Evolutionary conservation across 495 filamentous ascomycete species (phyloP).

Genomic region (Cercophora scortea): DNA sequence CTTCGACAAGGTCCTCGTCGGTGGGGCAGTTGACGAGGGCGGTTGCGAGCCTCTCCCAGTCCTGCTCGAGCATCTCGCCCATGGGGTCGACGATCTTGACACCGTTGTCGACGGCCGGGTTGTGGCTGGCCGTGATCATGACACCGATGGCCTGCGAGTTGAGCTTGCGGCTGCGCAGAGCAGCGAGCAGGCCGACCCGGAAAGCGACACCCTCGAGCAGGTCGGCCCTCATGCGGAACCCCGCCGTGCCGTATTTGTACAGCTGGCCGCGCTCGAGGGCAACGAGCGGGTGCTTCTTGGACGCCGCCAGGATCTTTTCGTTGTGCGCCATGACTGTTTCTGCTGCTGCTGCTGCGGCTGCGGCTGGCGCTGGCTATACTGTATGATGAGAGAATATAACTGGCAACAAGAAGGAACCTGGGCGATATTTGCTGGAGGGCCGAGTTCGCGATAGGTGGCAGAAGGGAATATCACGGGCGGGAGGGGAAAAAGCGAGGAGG

Average conservation of each 20-base stretch:
- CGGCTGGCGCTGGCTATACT: too few relatives aligned
- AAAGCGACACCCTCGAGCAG: constrained; percentile 86
- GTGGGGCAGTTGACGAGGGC: constrained; percentile 73
- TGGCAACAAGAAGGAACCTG: background rate
- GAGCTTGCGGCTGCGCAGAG: constrained; percentile 83
- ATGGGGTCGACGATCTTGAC: constrained; percentile 97
- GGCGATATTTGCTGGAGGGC: too few relatives aligned
- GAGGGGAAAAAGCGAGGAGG: too few relatives aligned
- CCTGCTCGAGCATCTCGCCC: constrained; percentile 93
- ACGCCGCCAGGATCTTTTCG: constrained; percentile 48
- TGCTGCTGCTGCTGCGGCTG: background rate
- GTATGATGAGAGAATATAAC: background rate
- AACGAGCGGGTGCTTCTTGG: constrained; percentile 60
- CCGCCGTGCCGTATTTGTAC: constrained; percentile 93
- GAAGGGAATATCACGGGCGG: too few relatives aligned
- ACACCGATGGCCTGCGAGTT: constrained; percentile 88
- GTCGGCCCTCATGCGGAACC: constrained; percentile 54
- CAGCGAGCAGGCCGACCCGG: constrained; percentile 80
- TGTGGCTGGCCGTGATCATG: constrained; percentile 99
- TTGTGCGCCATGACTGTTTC: constrained; percentile 18
- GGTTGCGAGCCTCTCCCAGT: constrained; percentile 88
- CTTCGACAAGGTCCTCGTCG: constrained; percentile 63
- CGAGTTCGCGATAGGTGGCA: too few relatives aligned
- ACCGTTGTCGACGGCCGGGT: constrained; percentile 93
- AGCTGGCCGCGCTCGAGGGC: constrained; percentile 50